Base-by-base conservation (phyloP, 2,329 filamentous ascomycete genomes). In the Coccinonectria pachysandricola region DNA sequence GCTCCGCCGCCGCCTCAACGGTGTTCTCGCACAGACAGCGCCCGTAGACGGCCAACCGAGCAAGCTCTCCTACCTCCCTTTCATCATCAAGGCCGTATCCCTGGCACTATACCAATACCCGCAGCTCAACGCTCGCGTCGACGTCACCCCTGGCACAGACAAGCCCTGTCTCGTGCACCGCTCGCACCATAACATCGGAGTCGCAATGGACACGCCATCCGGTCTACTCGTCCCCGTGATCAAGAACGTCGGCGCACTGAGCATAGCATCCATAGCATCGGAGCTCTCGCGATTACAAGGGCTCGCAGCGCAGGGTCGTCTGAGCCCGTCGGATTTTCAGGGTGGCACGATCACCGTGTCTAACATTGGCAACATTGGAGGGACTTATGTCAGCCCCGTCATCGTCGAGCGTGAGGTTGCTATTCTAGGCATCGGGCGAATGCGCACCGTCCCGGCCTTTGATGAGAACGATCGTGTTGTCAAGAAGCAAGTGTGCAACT, bases 51-150 rank as follows among this genome's bases (percentile, higher is more conserved):
- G 47, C 48, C 33, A 50, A 37, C 32, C 74, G 8, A 59, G 65
- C 40, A 86, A 87, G 57, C 64, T 95, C 32, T 93, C 88, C 2
- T 91, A 85, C 54, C 73, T 98, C 7, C 85, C 91, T 4, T 95
- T 98, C 62, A 79, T 96, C 49, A 75, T 98, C 60, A 98, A 98
- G 61, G 88, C 91, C 15, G 75, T 95, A 23, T 96, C 88, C 12
- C 63, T 94, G 38, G 75, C 87, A 2, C 65, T 98, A 3, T 68
- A 79, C 47, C 70, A 80, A 34, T 88, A 84, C 53, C 88, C 91
- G 1, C 65, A 91, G 19, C 75, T 98, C 35, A 98, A 98, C 52
- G 75, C 87, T 4, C 75, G 83, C 32, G 72, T 98, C 13, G 84
- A 95, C 43, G 35, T 62, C 21, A 61, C 67, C 31, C 34, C 57